phyloP scores from a whole-genome alignment of 208 protist species.

The Crithidia bombi region DNA sequence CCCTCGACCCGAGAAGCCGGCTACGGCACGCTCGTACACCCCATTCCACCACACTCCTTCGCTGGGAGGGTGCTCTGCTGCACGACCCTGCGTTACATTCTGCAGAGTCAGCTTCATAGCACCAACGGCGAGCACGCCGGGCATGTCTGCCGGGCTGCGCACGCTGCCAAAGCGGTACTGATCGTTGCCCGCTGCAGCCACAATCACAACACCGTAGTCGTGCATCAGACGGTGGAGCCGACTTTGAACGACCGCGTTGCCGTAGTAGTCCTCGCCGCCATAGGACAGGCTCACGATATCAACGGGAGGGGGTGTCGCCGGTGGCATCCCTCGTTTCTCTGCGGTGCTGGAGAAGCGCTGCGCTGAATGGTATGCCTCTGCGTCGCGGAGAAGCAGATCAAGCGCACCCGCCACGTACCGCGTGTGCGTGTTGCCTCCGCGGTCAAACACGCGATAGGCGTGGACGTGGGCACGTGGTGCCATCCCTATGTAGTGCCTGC shows the following conservation, averaged over 20 bases:
- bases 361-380: conserved; percentile 2
- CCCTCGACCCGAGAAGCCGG: conserved; percentile 92
- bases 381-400: conserved; percentile 18
- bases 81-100: background rate
- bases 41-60: background rate
- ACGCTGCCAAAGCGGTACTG: conserved; percentile 95
- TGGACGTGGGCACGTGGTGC: conserved; percentile 71
- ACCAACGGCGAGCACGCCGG: conserved; percentile 96
- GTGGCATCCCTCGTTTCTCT: no score
- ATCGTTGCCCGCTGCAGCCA: conserved; percentile 97
- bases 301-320: background rate
- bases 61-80: background rate
- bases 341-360: no score
- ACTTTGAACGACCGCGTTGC: conserved; percentile 61
- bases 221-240: conserved; percentile 66
- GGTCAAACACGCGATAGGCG: conserved; percentile 96
- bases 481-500: conserved; percentile 6
- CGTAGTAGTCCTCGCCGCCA: conserved; percentile 96
- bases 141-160: conserved; percentile 96
- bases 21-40: no score
- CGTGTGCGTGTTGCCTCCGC: conserved; percentile 75
- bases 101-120: conserved; percentile 30
- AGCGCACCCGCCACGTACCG: conserved; percentile 97
- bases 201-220: conserved; percentile 91
- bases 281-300: conserved; percentile 96